Evolutionary conservation across 768 basidiomycete genomes (phyloP), one percentile per base, ranked within the genome.

Genomic region (Macrolepiota albuminosa): DNA sequence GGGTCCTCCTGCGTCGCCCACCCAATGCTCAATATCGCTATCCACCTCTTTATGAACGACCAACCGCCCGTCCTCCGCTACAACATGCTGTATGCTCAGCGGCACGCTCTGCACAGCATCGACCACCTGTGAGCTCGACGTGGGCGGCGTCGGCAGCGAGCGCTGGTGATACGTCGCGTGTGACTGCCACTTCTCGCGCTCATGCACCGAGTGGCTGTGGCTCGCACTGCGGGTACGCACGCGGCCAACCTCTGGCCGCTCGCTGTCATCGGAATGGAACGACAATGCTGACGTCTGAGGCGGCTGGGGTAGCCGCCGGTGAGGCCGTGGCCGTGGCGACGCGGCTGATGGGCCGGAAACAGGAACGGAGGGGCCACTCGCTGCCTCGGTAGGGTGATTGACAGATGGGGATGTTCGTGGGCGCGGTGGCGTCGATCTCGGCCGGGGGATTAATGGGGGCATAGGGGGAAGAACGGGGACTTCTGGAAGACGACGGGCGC

Each of bases 61-160:
- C n/a, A 31, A 57, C 13, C 40, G 54, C 29, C 63, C 63, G 24
- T 53, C 49, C 14, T 64, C 63, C 9, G 57, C 37, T 10, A 61
- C 21, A 33, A 48, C 37, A 34, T 45, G 40, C 48, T 51, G 59
- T 4, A 51, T 24, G 5, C 14, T 52, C 18, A 48, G 36, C 14
- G 54, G 42, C 34, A 24, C 24, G 2, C 4, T n/a, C 26, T 34
- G 39, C 14, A 18, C 40, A 29, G 29, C 29, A 8, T 21, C 37
- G 16, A 21, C n/a, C 14, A 21, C n/a, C 14, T 39, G 60, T 11
- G 63, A 60, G 50, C 52, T 57, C 37, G 64, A 58, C 24, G 61
- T 60, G 34, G 80, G 79, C 14, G 80, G 78, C 0, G 72, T 76
- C 29, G 81, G 81, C 3, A 82, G 63, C 26, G 72, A 73, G 54